Conservation (phyloP, 345 rosid genomes). For the Laguncularia racemosa region DNA sequence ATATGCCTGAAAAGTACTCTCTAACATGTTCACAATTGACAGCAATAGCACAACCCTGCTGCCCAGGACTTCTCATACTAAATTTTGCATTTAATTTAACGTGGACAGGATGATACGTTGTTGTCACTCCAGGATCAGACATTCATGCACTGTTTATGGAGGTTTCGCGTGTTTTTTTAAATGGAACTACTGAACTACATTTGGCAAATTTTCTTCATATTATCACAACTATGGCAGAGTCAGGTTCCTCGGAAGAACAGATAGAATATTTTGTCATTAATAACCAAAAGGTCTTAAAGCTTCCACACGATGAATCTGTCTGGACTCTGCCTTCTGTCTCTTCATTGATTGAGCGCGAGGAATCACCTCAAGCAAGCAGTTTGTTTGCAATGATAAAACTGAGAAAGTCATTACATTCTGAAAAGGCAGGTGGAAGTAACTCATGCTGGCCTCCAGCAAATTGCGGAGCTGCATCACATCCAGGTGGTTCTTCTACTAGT, state of each 20-base stretch:
- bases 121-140: constrained; percentile 49
- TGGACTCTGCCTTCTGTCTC: constrained; percentile 47
- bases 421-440: constrained; percentile 31
- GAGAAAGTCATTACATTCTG: constrained; percentile 14
- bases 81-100: too few species aligned
- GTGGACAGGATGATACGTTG: constrained; percentile 60
- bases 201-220: constrained; percentile 86
- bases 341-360: constrained; percentile 13
- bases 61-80: too few species aligned
- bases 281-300: constrained; percentile 63
- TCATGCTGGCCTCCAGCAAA: constrained; percentile 64
- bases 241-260: constrained; percentile 65
- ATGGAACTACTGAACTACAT: constrained; percentile 58
- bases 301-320: constrained; percentile 56
- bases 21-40: neutral
- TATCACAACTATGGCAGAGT: constrained; percentile 68
- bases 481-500: constrained; percentile 19
- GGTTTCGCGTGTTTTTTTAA: constrained; percentile 62
- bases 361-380: constrained; percentile 8
- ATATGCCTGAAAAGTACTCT: too few species aligned
- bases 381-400: constrained; percentile 11
- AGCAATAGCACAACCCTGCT: too few species aligned
- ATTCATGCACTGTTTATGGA: constrained; percentile 69
- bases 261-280: constrained; percentile 58
- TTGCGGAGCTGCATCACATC: constrained; percentile 51